Base-by-base conservation (phyloP, 208 protist genomes). In the Angomonas ambiguus region DNA sequence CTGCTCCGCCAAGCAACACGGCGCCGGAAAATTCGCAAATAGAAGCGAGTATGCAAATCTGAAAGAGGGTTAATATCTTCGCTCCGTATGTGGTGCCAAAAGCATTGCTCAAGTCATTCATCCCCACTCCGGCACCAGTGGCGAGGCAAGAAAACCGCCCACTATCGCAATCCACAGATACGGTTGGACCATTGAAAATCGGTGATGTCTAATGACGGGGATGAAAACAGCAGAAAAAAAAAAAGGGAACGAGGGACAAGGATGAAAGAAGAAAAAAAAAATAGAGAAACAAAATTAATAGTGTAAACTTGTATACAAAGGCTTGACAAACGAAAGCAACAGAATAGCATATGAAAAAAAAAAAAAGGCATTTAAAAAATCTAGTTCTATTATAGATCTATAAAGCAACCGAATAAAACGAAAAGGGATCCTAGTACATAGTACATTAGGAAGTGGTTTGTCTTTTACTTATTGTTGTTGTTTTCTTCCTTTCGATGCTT, bases 21-120 rank as follows among this genome's bases (percentile, higher is more conserved):
- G 90, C 79, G 10, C 90, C 93, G 11, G 65, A 53, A 53, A 96
- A 94, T 71, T 96, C 90, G 58, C 81, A 91, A 42, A 94, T 79
- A 45, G 85, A 75, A 33, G 88, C 91, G 31, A 97, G 71, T 22
- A 94, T 63, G 59, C 89, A 77, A 58, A 94, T 94, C 41, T 91
- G 79, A 28, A 70, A 56, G 8, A 96, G 70, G 3, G 82, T 95
- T 31, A 96, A 72, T 13, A 91, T 77, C 64, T 89, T 92, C 10
- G 85, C 67, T 30, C 87, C 88, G 62, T 96, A 93, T 28, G 82
- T 89, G 11, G 93, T 95, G 16, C 83, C 93, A 72, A 97, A 95
- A 60, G 91, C 84, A 67, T 97, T 97, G 63, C 80, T 87, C 22
- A 97, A 77, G 71, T 97, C 93, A 53, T 97, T 97, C 73, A 91